These are phyloP conservation scores for Bacidia gigantensis DNA, from an alignment of 495 filamentous ascomycete species.

Conservation along the genomic window DNA sequence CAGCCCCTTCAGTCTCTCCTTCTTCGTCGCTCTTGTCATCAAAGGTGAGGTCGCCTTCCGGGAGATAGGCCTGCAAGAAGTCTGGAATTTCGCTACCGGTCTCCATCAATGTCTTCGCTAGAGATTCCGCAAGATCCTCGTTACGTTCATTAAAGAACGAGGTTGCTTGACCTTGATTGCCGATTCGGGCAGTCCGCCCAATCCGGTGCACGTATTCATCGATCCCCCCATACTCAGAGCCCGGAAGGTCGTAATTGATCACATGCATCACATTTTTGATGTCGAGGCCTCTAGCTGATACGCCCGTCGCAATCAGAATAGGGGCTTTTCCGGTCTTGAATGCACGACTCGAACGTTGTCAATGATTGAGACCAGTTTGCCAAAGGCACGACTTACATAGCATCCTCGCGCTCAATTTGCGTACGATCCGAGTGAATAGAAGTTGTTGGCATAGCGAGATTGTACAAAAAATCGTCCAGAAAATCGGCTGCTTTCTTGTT, in stretches of 20 bases:
- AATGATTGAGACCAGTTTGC: conserved; percentile 8
- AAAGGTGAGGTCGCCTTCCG: conserved; percentile 39
- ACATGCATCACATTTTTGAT: conserved; percentile 76
- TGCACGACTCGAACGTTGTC: conserved; percentile 40
- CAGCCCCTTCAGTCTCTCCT: conserved; percentile 11
- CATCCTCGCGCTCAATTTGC: conserved; percentile 85
- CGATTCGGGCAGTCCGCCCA: conserved; percentile 89
- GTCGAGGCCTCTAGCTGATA: conserved; percentile 83
- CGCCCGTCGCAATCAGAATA: conserved; percentile 70
- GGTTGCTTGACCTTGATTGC: conserved; percentile 70
- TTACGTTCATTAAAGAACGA: conserved; percentile 76
- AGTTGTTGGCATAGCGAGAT: conserved; percentile 60
- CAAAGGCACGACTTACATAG: conserved; percentile 45
- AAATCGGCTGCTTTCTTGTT: conserved; percentile 58
- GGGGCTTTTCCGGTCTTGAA: conserved; percentile 65
- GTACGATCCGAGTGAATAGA: conserved; percentile 81
- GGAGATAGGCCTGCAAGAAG: conserved; percentile 52
- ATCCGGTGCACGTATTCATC: conserved; percentile 91
- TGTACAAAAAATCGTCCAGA: conserved; percentile 78
- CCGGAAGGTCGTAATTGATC: conserved; percentile 83
- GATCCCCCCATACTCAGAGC: conserved; percentile 60
- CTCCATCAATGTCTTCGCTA: conserved; percentile 71
- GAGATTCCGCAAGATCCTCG: conserved; percentile 47
- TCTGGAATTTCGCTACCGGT: conserved; percentile 64
- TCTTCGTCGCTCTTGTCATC: conserved; percentile 51